Evolutionary conservation across 805 yeast species (phyloP), one percentile per base, ranked within the genome.

Genomic region (Metahyphopichia silvanorum): DNA sequence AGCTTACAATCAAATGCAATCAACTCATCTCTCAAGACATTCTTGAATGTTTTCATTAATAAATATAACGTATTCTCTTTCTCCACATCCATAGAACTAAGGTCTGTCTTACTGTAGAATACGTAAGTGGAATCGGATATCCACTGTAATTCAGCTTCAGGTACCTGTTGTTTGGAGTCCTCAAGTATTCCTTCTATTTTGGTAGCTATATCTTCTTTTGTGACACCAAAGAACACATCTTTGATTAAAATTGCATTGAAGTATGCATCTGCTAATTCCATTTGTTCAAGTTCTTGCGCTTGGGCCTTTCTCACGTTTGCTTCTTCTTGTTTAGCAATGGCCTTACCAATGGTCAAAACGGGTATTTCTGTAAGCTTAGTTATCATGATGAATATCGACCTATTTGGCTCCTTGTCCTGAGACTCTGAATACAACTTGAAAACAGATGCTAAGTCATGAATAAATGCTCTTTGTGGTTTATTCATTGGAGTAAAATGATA

Each of bases 321-420:
- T 37, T 42, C 53, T 31, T 45, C 50, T 37, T 45, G 46, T 31
- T 39, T 40, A 13, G 46, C 40, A 11, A 69, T 46, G 0, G 74
- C 73, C 31, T 73, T 73, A 18, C 59, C 60, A n/a, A 82, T 55
- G 2, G 70, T 61, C 26, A 69, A 44, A 8, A 50, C 44, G 0
- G 87, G 86, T 2, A 62, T 35, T 7, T 40, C 46, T 0, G 66
- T 51, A 5, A 46, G 33, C n/a, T 46, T 39, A 1, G 67, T 59
- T 6, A 63, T 46, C 20, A 57, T 65, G n/a, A 87, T 67, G 42
- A 74, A 79, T 1, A 87, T 91, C 8, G 82, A 75, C 39, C 95
- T 57, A 32, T 76, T 67, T 0, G 96, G 96, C 43, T 86, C 96
- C 2, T 74, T 76, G 54, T 86, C 96, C 40, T 85, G 93, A 2